Evolutionary conservation across 306 rosid species (phyloP).

Genomic region (Herpetospermum pedunculosum): DNA sequence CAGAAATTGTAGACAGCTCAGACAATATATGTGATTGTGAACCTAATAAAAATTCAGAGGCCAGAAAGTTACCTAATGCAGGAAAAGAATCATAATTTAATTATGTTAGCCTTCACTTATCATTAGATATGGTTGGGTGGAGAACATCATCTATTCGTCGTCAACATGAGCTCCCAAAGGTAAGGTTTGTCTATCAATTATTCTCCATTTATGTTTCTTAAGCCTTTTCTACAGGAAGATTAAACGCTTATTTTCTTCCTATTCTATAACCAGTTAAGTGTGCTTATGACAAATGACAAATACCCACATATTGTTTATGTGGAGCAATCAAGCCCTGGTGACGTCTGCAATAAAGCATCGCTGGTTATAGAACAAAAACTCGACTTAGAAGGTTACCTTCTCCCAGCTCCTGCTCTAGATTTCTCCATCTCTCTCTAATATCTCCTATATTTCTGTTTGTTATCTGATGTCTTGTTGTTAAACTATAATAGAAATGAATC

Average conservation of each 20-base stretch:
- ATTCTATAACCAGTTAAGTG: conserved; percentile 44
- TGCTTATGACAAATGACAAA: conserved; percentile 45
- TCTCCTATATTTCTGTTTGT: not conserved
- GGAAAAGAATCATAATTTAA: not conserved
- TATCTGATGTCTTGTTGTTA: not conserved
- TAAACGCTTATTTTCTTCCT: not conserved
- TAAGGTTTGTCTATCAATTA: conserved; percentile 17
- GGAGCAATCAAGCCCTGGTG: conserved; percentile 32
- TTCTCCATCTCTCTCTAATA: not conserved
- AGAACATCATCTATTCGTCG: conserved; percentile 96
- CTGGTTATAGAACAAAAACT: conserved; percentile 19
- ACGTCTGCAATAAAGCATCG: conserved; percentile 14
- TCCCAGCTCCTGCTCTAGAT: not conserved
- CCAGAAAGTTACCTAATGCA: not conserved
- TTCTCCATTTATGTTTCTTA: conserved; percentile 3
- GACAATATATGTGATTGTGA: not conserved
- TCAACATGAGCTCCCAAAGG: conserved; percentile 92
- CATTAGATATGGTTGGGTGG: conserved; percentile 97
- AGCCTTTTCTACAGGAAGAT: conserved; percentile 12
- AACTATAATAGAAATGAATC: not conserved
- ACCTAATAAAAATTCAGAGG: not conserved
- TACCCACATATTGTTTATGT: conserved; percentile 70
- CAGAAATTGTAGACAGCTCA: not conserved
- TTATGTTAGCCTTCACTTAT: conserved; percentile 36
- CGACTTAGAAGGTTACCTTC: conserved; percentile 60